Percentiles rank a stretch among this genome's conserved stretches.
Conservation (phyloP, 2,329 filamentous ascomycete species). For the Daldinia eschscholtzii region DNA sequence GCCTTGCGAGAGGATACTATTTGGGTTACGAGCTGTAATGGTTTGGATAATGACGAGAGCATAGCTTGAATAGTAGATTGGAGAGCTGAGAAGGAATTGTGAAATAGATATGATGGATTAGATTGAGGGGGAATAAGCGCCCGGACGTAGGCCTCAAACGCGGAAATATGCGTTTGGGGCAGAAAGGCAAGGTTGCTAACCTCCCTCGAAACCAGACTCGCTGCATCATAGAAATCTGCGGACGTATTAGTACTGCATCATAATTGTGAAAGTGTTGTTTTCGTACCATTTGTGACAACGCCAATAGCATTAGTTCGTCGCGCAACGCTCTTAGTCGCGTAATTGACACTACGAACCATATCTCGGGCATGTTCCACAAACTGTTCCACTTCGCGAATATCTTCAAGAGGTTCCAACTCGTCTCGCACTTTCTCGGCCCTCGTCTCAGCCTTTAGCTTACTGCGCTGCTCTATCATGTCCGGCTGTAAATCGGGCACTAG, state of each 20-base stretch:
- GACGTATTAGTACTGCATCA: conserved; percentile 47
- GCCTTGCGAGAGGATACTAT: conserved; percentile 81
- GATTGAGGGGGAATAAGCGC: conserved; percentile 76
- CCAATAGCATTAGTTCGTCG: conserved; percentile 81
- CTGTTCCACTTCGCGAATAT: conserved; percentile 89
- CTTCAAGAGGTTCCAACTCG: conserved; percentile 86
- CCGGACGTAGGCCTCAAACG: conserved; percentile 78
- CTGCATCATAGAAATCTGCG: conserved; percentile 77
- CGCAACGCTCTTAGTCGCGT: conserved; percentile 84
- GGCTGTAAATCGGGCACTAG: conserved; percentile 93
- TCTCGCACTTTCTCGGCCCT: conserved; percentile 87
- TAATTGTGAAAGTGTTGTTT: not conserved
- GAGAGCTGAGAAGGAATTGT: conserved; percentile 82
- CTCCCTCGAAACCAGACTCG: conserved; percentile 65
- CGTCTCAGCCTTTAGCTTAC: conserved; percentile 85
- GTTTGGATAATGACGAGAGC: conserved; percentile 81
- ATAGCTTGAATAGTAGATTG: conserved; percentile 87
- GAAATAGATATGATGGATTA: conserved; percentile 78
- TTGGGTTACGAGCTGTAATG: conserved; percentile 79
- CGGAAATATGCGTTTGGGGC: conserved; percentile 74
- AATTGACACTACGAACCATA: conserved; percentile 86
- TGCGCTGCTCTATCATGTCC: conserved; percentile 90
- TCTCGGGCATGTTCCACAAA: conserved; percentile 93
- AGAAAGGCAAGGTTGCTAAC: conserved; percentile 73
- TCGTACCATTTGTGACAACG: conserved; percentile 71